Evolutionary conservation across 2,329 filamentous ascomycete species (phyloP).

Genomic region (Salinomyces thailandicus): DNA sequence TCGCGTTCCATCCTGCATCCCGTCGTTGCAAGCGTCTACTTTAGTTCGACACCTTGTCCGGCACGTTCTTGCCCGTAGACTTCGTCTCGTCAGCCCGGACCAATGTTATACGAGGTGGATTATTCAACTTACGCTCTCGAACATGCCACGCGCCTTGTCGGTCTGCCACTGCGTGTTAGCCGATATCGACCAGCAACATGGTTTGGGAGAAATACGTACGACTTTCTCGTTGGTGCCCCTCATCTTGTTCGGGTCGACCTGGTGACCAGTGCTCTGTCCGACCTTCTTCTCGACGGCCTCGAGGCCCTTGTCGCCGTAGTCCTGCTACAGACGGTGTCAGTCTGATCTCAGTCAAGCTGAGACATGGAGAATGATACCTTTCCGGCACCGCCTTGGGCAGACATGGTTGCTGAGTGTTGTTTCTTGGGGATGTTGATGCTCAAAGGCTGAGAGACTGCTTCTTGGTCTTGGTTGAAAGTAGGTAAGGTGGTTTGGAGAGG

Average conservation of each 20-base stretch:
- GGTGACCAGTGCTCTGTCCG: slow-evolving; percentile 12
- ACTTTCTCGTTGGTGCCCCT: slow-evolving; percentile 25
- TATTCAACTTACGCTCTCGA: slow-evolving; percentile 21
- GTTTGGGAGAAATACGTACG: slow-evolving; percentile 7
- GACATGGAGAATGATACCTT: not conserved
- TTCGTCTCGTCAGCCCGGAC: too few relatives aligned
- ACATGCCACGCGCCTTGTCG: slow-evolving; percentile 20
- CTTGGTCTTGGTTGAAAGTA: not conserved
- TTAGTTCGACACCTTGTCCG: slow-evolving; percentile 13
- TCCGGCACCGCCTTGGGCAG: not conserved
- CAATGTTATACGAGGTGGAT: not conserved
- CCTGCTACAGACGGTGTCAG: not conserved
- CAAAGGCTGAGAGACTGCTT: too few relatives aligned
- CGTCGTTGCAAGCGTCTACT: too few relatives aligned
- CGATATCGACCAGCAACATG: not conserved
- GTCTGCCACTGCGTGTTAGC: slow-evolving; percentile 7
- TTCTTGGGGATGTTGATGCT: too few relatives aligned
- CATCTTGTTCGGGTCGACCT: slow-evolving; percentile 18
- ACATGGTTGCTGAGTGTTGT: not conserved
- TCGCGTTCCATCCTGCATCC: too few relatives aligned
- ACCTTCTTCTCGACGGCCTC: slow-evolving; percentile 14
- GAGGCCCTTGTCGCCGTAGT: slow-evolving; percentile 5
- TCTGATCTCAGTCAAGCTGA: not conserved
- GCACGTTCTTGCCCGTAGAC: slow-evolving; percentile 24
- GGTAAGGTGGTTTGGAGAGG: not conserved